phyloP scores from a whole-genome alignment of 2,329 filamentous ascomycete species.

The Penicillium italicum region DNA sequence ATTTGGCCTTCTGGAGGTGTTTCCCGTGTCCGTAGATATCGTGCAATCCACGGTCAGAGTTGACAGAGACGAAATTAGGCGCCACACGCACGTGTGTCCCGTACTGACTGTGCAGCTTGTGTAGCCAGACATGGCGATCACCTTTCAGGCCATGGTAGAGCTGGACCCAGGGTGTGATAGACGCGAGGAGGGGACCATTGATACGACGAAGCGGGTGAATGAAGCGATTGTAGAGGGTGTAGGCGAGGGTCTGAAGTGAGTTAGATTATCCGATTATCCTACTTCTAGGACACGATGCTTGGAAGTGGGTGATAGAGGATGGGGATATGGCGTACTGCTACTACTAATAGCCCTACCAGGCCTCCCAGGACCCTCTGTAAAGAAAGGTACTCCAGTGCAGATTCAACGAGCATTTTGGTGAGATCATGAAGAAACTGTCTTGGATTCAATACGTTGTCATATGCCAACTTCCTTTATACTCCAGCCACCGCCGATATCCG shows the following conservation, averaged over 20 bases:
- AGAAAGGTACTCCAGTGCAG: conserved; percentile 18
- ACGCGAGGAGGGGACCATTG: conserved; percentile 31
- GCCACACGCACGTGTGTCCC: conserved; percentile 69
- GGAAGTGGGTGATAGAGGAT: background rate
- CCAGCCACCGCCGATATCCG: conserved; percentile 16
- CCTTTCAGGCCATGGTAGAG: conserved; percentile 73
- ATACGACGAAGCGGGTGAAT: conserved; percentile 35
- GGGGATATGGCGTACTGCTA: conserved; percentile 17
- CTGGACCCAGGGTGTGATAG: conserved; percentile 50
- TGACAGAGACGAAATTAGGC: conserved; percentile 74
- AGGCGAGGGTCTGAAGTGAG: conserved; percentile 25
- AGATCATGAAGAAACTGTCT: background rate
- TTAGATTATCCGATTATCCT: background rate
- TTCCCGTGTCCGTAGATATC: conserved; percentile 44
- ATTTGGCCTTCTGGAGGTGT: conserved; percentile 58
- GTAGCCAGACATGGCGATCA: conserved; percentile 69
- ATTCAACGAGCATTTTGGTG: conserved; percentile 24
- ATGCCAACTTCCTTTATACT: conserved; percentile 18
- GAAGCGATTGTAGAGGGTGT: conserved; percentile 35
- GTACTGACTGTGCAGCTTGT: conserved; percentile 67
- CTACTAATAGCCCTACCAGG: conserved; percentile 16
- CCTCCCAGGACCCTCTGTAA: conserved; percentile 15
- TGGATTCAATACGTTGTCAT: background rate
- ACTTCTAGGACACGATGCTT: background rate
- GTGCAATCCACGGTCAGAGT: conserved; percentile 59